A percentile compares a stretch with the other conserved stretches of the same genome.
These are phyloP conservation scores for Ophiognomonia clavigignenti-juglandacearum DNA, from an alignment of 2,329 filamentous ascomycete species.

Conservation along the genomic window DNA sequence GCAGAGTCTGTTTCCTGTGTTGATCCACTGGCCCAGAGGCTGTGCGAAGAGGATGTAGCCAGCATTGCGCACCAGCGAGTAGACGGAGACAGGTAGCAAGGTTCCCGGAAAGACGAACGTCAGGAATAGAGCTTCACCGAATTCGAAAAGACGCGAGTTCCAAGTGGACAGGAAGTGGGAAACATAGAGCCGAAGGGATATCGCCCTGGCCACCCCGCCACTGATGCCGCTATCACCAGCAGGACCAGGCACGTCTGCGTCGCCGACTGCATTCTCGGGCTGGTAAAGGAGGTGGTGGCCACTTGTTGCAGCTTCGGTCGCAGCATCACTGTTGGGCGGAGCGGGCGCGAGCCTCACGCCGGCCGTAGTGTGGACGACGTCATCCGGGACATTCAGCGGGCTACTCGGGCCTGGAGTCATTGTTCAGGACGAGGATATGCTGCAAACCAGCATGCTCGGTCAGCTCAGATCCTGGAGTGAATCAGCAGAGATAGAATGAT, in stretches of 20 bases:
- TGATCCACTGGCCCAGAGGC: conserved; percentile 54
- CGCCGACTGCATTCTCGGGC: neutral
- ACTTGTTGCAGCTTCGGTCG: neutral
- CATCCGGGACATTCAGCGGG: too few relatives aligned
- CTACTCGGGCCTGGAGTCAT: too few relatives aligned
- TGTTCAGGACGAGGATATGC: too few relatives aligned
- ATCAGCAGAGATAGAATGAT: too few relatives aligned
- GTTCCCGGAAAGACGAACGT: conserved; percentile 52
- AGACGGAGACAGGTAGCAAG: conserved; percentile 62
- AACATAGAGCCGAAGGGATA: conserved; percentile 39
- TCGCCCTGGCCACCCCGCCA: conserved; percentile 3
- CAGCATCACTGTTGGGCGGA: too few relatives aligned
- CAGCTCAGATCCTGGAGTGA: too few relatives aligned
- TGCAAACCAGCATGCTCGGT: too few relatives aligned
- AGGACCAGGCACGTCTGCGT: neutral
- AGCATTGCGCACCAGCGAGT: conserved; percentile 56
- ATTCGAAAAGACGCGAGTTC: conserved; percentile 62
- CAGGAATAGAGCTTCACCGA: conserved; percentile 55
- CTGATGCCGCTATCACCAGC: too few relatives aligned
- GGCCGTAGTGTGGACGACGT: too few relatives aligned
- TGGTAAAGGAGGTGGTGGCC: conserved; percentile 4
- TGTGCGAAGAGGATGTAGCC: conserved; percentile 56
- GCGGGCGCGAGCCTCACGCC: too few relatives aligned
- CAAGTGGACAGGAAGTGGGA: conserved; percentile 60
- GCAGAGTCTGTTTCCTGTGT: conserved; percentile 44